Conservation (phyloP, 2,329 filamentous ascomycete genomes). For the Claviceps africana region DNA sequence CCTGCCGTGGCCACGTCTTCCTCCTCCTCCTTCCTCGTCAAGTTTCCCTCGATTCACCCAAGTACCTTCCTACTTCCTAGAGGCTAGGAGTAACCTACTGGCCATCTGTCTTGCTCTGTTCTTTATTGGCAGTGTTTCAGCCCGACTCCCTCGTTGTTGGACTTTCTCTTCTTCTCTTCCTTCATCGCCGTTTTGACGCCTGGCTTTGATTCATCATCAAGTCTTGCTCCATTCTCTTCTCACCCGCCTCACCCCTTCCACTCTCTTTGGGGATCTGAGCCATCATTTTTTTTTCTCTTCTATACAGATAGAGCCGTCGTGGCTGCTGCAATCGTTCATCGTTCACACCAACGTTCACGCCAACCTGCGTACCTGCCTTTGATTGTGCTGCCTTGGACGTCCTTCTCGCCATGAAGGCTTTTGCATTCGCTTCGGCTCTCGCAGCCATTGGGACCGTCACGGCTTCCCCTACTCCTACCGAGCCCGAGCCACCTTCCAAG, state of each 20-base stretch:
- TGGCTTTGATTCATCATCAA: conserved; percentile 4
- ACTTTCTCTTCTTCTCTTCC: conserved; percentile 11
- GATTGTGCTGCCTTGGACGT: conserved; percentile 8
- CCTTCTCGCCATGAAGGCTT: conserved; percentile 33
- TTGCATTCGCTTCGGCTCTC: conserved; percentile 32
- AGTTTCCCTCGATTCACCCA: background rate
- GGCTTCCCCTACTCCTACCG: conserved; percentile 36
- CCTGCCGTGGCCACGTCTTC: background rate
- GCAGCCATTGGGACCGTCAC: conserved; percentile 29
- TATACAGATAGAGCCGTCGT: background rate
- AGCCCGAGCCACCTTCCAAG: conserved; percentile 33
- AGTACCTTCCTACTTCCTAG: no score
- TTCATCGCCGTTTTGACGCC: conserved; percentile 5
- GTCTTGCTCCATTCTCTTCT: conserved; percentile 1
- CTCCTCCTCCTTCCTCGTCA: background rate
- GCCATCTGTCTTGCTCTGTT: conserved; percentile 6
- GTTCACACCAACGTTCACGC: background rate
- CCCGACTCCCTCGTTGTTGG: conserved; percentile 26
- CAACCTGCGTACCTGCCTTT: background rate
- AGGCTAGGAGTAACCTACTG: background rate
- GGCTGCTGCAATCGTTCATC: background rate
- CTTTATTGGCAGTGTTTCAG: conserved; percentile 3
- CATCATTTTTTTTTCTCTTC: background rate
- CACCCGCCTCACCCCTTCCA: conserved; percentile 7
- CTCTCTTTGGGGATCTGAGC: conserved; percentile 8